phyloP scores from a whole-genome alignment of 139 green algal species.

The Dunaliella primolecta region DNA sequence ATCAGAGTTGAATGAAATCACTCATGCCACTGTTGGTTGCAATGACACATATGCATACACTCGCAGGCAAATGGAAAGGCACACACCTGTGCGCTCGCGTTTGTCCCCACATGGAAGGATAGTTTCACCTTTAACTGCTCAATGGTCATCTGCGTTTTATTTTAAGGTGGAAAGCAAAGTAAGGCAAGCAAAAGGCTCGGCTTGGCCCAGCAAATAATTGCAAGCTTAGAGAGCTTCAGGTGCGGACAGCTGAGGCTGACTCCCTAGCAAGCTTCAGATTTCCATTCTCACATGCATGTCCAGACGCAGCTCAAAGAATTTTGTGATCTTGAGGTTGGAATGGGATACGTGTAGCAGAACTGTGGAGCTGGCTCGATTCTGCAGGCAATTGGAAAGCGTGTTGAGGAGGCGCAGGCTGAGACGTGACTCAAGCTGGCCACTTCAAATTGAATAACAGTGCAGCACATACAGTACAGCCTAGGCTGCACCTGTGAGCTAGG shows the following conservation, averaged over 20 bases:
- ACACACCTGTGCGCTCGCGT: constrained; percentile 61
- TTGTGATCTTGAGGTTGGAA: constrained; percentile 79
- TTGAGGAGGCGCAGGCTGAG: no score
- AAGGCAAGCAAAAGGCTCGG: neutral
- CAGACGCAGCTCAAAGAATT: constrained; percentile 91
- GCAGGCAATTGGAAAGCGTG: no score
- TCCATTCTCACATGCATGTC: constrained; percentile 75
- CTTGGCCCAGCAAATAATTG: neutral
- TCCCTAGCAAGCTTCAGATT: neutral
- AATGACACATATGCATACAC: no score
- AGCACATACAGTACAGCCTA: no score
- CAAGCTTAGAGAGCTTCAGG: neutral
- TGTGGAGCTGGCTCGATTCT: constrained; percentile 75
- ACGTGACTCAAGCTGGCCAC: no score
- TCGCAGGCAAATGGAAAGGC: no score
- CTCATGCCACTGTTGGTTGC: no score
- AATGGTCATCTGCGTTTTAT: constrained; percentile 69
- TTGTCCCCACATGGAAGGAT: constrained; percentile 82
- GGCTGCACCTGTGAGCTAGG: neutral
- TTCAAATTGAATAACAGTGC: no score
- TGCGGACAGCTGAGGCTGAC: neutral
- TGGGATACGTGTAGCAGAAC: constrained; percentile 89
- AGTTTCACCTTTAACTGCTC: constrained; percentile 87
- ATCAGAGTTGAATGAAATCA: no score
- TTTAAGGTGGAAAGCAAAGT: neutral